These are phyloP conservation scores for Nigrospora osmanthi DNA, from an alignment of 2,329 filamentous ascomycete species.

Conservation along the genomic window DNA sequence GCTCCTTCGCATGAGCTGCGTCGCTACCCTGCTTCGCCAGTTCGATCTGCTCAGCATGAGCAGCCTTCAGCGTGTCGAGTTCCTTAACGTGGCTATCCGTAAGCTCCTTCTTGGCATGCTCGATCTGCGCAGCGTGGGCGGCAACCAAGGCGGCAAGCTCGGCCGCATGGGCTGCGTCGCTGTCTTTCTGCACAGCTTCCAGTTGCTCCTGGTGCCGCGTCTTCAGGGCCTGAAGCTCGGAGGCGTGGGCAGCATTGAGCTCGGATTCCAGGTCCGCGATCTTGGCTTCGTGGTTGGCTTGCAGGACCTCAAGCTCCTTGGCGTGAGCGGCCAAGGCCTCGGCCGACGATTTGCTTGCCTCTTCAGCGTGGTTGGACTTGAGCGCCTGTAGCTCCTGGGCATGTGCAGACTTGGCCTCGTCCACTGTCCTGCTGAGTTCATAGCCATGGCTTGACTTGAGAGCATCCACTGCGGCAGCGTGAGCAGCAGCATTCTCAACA, in stretches of 20 bases:
- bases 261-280: slow-evolving; percentile 5
- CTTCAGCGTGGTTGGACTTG: slow-evolving; percentile 14
- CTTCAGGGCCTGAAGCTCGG: slow-evolving; percentile 12
- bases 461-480: not conserved
- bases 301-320: slow-evolving; percentile 13
- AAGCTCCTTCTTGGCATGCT: slow-evolving; percentile 5
- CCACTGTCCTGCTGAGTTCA: slow-evolving; percentile 4
- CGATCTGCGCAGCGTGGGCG: slow-evolving; percentile 7
- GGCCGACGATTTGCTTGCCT: slow-evolving; percentile 8
- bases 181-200: slow-evolving; percentile 10
- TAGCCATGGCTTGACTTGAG: not conserved
- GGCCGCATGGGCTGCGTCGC: slow-evolving; percentile 12
- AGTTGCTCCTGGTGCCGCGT: slow-evolving; percentile 15
- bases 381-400: slow-evolving; percentile 12
- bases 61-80: slow-evolving; percentile 5
- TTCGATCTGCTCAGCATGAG: slow-evolving; percentile 3
- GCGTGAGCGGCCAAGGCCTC: slow-evolving; percentile 11
- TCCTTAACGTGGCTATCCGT: slow-evolving; percentile 5
- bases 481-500: slow-evolving; percentile 12
- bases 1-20: slow-evolving; percentile 6
- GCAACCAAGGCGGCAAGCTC: slow-evolving; percentile 15
- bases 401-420: slow-evolving; percentile 10
- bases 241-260: slow-evolving; percentile 5
- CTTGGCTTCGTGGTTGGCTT: slow-evolving; percentile 9
- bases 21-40: slow-evolving; percentile 3